These are phyloP conservation scores for Ophiostoma montium DNA, from an alignment of 2,329 filamentous ascomycete genomes.

Conservation along the genomic window DNA sequence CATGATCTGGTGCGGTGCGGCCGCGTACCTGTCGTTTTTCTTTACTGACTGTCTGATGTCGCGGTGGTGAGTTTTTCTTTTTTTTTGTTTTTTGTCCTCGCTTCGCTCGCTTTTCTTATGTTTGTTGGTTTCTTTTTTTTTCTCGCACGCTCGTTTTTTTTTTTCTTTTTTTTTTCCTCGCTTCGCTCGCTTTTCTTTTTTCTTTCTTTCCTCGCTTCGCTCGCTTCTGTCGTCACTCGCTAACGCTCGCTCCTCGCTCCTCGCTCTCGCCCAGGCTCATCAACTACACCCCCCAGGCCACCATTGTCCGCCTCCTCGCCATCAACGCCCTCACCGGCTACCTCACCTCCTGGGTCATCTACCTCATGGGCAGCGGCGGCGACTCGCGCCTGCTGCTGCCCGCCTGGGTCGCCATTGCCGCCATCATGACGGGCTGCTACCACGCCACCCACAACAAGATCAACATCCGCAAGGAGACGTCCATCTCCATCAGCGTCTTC, in stretches of 20 bases:
- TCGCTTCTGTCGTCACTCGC: neutral
- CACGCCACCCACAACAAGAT: conserved; percentile 66
- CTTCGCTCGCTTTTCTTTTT: too few relatives aligned
- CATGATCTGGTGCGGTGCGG: conserved; percentile 64
- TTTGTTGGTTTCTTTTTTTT: too few relatives aligned
- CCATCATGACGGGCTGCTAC: conserved; percentile 59
- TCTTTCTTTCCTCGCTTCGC: too few relatives aligned
- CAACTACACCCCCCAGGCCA: conserved; percentile 69
- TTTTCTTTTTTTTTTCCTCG: neutral
- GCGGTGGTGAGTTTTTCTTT: conserved; percentile 43
- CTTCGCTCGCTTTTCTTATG: too few relatives aligned
- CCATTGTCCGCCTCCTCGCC: conserved; percentile 64
- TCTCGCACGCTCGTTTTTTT: neutral
- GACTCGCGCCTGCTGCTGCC: conserved; percentile 59
- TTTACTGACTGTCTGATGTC: conserved; percentile 80
- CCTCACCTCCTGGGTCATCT: conserved; percentile 57
- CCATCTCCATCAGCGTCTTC: conserved; percentile 63
- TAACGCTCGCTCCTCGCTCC: neutral
- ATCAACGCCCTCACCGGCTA: conserved; percentile 64
- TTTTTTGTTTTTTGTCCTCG: too few relatives aligned
- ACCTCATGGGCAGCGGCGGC: conserved; percentile 53
- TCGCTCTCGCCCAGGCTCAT: conserved; percentile 50
- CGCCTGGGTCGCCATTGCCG: conserved; percentile 66
- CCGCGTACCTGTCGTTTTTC: conserved; percentile 67
- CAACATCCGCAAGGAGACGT: conserved; percentile 66